Base-by-base conservation (phyloP, 805 yeast genomes). In the Barnettozyma wickerhamii region DNA sequence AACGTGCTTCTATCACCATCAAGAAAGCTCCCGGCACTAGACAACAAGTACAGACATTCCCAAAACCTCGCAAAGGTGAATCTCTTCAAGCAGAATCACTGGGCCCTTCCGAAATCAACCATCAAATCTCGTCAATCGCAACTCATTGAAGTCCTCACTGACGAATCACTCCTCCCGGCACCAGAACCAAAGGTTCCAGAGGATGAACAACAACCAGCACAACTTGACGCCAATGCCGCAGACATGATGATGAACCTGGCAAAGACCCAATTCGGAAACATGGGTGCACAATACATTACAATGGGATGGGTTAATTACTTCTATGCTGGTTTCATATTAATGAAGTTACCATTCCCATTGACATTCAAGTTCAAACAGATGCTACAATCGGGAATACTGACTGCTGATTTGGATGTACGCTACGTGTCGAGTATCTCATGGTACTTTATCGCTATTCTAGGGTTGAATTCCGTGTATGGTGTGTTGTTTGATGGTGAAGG, bases 231-330 rank as follows among this genome's bases (percentile, higher is more conserved):
- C 4, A 68, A 70, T 35, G 71, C 82, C 20, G 72, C 81, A 46
- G 96, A 89, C 41, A 77, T 81, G 18, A 65, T 93, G 71, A 70
- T 81, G 69, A 74, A 72, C 35, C 81, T 86, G 81, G 75, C 89
- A 43, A 88, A 88, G 58, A 81, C 83, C 7, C 90, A 88, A 57
- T 66, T 88, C 48, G 81, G 90, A 56, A 86, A 79, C 62, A 86
- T 81, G 58, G 75, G 89, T 15, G 97, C 98, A 2, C 98, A 93
- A 65, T 87, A 96, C 0, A 61, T 90, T 30, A 84, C 90, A 49
- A 90, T 93, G 96, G 88, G 89, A 56, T 93, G 97, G 96, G 91
- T 91, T 46, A 87, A 86, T 56, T 85, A 80, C 55, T 90, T 91
- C 65, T 93, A 88, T 62, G 87, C 91, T 12, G 97, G 97, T 0